Evolutionary conservation across 2,329 filamentous ascomycete genomes (phyloP), one percentile per base, ranked within the genome.

Genomic region (Trichoderma koningii): DNA sequence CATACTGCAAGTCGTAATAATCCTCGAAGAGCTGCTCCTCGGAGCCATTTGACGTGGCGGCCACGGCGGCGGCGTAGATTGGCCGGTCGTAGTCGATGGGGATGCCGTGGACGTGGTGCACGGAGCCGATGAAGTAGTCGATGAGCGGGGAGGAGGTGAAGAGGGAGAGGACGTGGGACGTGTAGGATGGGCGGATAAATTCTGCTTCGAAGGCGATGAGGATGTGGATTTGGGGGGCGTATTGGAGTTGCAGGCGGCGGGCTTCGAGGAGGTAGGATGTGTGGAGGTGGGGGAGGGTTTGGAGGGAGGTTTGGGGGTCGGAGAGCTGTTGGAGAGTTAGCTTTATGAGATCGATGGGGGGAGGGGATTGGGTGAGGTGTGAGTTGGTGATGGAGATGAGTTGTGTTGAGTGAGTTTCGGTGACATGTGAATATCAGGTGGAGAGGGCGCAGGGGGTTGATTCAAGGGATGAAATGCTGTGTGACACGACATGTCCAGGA

Each of bases 191-290:
- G 7, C 93, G 88, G 75, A 97, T 95, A 88, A 92, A 99, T 75
- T 99, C 95, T 62, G 87, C 86, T 77, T 99, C 95, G 75, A 98
- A 97, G 52, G 92, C 95, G 73, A 99, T 87, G 50, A 97, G 83
- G 69, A 99, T 83, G 63, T 88, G 82, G 71, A 99, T 93, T 68
- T 88, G 82, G 9, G 79, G 73, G 6, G 85, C 82, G 78, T 97
- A 97, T 69, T 83, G 85, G 3, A 79, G 76, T 63, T 89, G 89
- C 34, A 99, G 82, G 41, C 90, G 87, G 60, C 82, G 77, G 9
- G 95, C 93, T 78, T 97, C 92, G 60, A 77, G 67, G 69, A 94
- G 85, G 79, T 93, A 99, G 51, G 87, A 85, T 38, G 86, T 82
- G 77, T 92, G 92, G 1, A 86, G 82, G 14, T 81, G 77, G 6